These are phyloP conservation scores for Coemansia nantahalensis DNA, from an alignment of 192 early-diverging fungal species.

Conservation along the genomic window DNA sequence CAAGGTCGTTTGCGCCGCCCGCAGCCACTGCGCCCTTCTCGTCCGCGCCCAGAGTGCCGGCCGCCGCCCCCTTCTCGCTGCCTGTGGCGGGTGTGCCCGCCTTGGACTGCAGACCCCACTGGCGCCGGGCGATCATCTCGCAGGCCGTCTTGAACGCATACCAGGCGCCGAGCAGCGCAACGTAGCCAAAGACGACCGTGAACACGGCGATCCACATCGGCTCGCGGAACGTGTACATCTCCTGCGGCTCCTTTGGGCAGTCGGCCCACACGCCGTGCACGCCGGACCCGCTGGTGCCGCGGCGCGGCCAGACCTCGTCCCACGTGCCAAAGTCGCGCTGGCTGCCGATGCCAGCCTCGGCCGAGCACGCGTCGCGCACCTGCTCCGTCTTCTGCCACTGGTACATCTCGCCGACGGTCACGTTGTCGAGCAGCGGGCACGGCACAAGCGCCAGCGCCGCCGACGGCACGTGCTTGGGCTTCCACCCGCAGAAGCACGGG, in stretches of 20 bases:
- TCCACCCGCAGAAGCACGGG: conserved; percentile 42
- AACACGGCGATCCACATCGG: conserved; percentile 40
- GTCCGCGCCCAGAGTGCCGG: conserved; percentile 2
- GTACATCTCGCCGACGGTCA: conserved; percentile 42
- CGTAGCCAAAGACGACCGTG: conserved; percentile 16
- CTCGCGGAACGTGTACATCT: conserved; percentile 36
- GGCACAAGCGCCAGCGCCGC: conserved; percentile 16
- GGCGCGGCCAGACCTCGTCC: conserved; percentile 21
- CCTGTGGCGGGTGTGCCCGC: background rate
- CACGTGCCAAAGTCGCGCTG: conserved; percentile 22
- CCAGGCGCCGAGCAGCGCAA: conserved; percentile 21
- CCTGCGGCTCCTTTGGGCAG: conserved; percentile 29
- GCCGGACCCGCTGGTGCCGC: conserved; percentile 8
- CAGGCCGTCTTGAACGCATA: conserved; percentile 8
- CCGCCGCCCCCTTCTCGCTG: background rate
- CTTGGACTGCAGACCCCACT: background rate
- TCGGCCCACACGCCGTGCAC: conserved; percentile 18
- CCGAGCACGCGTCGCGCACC: conserved; percentile 28
- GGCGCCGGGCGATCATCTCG: conserved; percentile 4
- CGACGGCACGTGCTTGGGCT: conserved; percentile 17
- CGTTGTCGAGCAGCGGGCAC: conserved; percentile 15
- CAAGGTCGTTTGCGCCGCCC: conserved; percentile 12
- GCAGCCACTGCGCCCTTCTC: background rate
- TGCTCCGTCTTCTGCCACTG: conserved; percentile 15
- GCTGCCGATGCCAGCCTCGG: conserved; percentile 10